Evolutionary conservation across 257 asterid genomes (phyloP).

Genomic region (Asclepias syriaca): DNA sequence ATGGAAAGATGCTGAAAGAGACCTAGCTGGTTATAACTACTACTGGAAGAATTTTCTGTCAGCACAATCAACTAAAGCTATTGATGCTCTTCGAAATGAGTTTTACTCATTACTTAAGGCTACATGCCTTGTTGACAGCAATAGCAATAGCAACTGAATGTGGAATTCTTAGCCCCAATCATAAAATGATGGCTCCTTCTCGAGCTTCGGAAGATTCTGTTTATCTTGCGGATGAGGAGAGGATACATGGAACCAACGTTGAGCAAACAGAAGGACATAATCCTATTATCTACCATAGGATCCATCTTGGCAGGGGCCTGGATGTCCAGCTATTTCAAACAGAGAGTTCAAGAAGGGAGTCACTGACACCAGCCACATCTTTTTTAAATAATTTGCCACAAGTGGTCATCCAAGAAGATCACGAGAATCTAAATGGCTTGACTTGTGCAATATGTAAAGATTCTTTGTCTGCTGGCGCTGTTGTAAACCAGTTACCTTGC

Average conservation of each 20-base stretch:
- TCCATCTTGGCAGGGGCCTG: slow-evolving; percentile 50
- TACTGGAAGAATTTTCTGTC: slow-evolving; percentile 96
- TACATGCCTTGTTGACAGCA: slow-evolving; percentile 85
- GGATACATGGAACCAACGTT: slow-evolving; percentile 29
- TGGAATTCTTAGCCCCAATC: too few species aligned
- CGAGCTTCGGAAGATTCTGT: slow-evolving; percentile 34
- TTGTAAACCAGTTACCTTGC: too few species aligned
- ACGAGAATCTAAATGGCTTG: too few species aligned
- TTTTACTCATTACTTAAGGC: slow-evolving; percentile 78
- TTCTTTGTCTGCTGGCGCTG: too few species aligned
- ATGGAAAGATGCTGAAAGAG: slow-evolving; percentile 81
- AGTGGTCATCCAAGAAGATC: too few species aligned
- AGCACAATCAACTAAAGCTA: slow-evolving; percentile 76
- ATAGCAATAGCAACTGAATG: too few species aligned
- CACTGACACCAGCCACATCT: slow-evolving; percentile 81
- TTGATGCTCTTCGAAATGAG: slow-evolving; percentile 84
- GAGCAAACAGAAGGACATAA: slow-evolving; percentile 30
- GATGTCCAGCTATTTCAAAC: slow-evolving; percentile 58
- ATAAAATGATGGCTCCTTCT: slow-evolving; percentile 23
- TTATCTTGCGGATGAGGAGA: slow-evolving; percentile 25
- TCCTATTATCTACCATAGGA: slow-evolving; percentile 34
- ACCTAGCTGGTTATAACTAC: slow-evolving; percentile 59
- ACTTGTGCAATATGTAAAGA: too few species aligned
- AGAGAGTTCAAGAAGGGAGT: slow-evolving; percentile 60
- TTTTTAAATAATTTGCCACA: too few species aligned